These are phyloP conservation scores for Neurospora discreta DNA, from an alignment of 495 filamentous ascomycete species.

Conservation along the genomic window DNA sequence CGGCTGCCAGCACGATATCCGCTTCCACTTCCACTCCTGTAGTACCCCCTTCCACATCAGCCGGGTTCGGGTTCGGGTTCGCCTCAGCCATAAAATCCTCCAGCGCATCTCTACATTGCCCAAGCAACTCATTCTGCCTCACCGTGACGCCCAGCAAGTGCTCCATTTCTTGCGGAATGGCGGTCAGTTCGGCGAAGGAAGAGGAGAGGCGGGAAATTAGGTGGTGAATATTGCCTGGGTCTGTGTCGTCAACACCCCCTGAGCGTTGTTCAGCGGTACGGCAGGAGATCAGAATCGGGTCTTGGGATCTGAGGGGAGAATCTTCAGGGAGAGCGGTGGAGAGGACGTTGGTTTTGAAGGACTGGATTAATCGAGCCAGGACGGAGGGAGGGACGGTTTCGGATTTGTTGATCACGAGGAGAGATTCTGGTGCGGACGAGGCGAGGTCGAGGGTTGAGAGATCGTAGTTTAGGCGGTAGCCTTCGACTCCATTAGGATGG, in stretches of 20 bases:
- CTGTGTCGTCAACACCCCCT: slow-evolving; percentile 14
- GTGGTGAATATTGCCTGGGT: slow-evolving; percentile 55
- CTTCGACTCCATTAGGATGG: slow-evolving; percentile 12
- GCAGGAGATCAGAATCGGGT: slow-evolving; percentile 56
- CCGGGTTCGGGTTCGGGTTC: slow-evolving; percentile 1
- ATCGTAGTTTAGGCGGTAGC: slow-evolving; percentile 34
- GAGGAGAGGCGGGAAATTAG: slow-evolving; percentile 56
- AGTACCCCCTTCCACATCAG: slow-evolving; percentile 16
- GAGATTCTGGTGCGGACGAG: slow-evolving; percentile 38
- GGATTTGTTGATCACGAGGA: slow-evolving; percentile 76
- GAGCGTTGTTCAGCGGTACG: slow-evolving; percentile 19
- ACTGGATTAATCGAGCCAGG: slow-evolving; percentile 15
- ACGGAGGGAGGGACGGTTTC: slow-evolving; percentile 41
- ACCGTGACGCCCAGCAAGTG: slow-evolving; percentile 85
- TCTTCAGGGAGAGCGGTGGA: not conserved
- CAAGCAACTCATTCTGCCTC: slow-evolving; percentile 73
- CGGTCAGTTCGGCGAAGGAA: slow-evolving; percentile 65
- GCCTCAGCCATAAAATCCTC: slow-evolving; percentile 53
- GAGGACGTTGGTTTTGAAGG: slow-evolving; percentile 25
- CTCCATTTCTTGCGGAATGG: slow-evolving; percentile 47
- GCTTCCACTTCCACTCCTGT: slow-evolving; percentile 33
- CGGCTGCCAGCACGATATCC: slow-evolving; percentile 87
- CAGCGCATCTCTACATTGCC: slow-evolving; percentile 57
- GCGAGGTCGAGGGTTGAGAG: slow-evolving; percentile 35
- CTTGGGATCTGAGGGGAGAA: not conserved